These are phyloP conservation scores for Suillus placidus DNA, from an alignment of 768 basidiomycete genomes.

Conservation along the genomic window DNA sequence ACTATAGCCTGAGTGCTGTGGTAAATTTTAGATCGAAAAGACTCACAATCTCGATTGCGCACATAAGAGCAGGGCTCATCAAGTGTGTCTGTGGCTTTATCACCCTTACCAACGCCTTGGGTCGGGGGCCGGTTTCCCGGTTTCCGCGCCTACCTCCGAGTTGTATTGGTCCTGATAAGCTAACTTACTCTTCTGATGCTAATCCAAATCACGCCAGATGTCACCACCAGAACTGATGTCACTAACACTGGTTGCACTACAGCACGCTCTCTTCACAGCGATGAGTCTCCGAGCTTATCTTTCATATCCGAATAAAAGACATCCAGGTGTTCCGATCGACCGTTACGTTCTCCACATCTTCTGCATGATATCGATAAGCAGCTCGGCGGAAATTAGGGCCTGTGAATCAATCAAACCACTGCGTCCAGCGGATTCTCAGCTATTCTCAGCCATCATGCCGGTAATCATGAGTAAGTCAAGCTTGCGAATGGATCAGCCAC, in stretches of 20 bases:
- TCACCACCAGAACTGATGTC: neutral
- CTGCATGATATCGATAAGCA: conserved; percentile 3
- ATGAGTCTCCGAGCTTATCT: neutral
- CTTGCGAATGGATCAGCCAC: neutral
- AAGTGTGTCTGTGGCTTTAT: neutral
- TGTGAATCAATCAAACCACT: neutral
- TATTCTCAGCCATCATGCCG: neutral
- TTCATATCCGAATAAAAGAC: conserved; percentile 1
- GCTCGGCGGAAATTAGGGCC: neutral
- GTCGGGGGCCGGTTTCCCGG: conserved; percentile 1
- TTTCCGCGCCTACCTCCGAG: neutral
- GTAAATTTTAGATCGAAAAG: neutral
- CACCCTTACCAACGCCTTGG: neutral
- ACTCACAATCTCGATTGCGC: neutral
- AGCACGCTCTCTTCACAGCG: neutral
- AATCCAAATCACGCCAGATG: neutral
- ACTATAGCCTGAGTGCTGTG: neutral
- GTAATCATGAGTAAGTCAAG: neutral
- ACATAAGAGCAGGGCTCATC: neutral
- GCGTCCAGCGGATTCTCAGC: neutral
- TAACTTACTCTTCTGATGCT: neutral
- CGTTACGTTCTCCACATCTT: neutral
- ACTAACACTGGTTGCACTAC: neutral
- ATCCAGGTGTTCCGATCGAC: conserved; percentile 2
- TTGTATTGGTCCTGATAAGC: conserved; percentile 1